Evolutionary conservation across 1,284 basidiomycete species (phyloP), one percentile per base, ranked within the genome.

Genomic region (Sparassis latifolia): DNA sequence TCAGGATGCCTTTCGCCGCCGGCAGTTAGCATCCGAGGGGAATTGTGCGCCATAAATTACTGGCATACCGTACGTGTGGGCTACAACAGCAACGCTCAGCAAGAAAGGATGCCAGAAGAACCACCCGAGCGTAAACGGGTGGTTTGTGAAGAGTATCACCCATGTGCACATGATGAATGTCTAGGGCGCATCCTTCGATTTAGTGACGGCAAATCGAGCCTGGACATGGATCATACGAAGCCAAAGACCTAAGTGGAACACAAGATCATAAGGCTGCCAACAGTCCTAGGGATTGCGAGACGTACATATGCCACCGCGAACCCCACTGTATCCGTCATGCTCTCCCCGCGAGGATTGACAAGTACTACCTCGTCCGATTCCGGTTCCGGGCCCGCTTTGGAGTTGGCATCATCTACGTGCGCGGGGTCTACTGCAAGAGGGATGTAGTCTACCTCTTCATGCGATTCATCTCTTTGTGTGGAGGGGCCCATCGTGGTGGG

Each of bases 101-200:
- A 87, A 62, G 2, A 76, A 64, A 0, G 84, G 85, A 58, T 89
- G 86, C 57, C 77, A 77, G 4, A 74, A 73, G 62, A 86, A 88
- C 78, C 80, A 82, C 12, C 78, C 77, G 2, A 76, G 65, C 1
- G 66, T 60, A 27, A 61, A 57, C 1, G 80, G 82, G 50, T 77
- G 58, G 49, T 75, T 80, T 50, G 62, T 65, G 42, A 85, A 62
- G 37, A 83, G 63, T 48, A 72, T 67, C n/a, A 63, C 52, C 82
- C 84, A 85, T n/a, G 80, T 76, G 41, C 71, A 50, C 10, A 71
- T 42, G 12, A 71, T 58, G 57, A 82, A 70, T 42, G 76, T 59
- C 81, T 84, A 52, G 20, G 20, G 20, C 20, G 20, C 20, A 20
- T 20, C 20, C 20, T 20, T 20, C 20, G 20, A 20, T 20, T 20